Conservation (phyloP, 345 rosid genomes). For the Camelina hispida region DNA sequence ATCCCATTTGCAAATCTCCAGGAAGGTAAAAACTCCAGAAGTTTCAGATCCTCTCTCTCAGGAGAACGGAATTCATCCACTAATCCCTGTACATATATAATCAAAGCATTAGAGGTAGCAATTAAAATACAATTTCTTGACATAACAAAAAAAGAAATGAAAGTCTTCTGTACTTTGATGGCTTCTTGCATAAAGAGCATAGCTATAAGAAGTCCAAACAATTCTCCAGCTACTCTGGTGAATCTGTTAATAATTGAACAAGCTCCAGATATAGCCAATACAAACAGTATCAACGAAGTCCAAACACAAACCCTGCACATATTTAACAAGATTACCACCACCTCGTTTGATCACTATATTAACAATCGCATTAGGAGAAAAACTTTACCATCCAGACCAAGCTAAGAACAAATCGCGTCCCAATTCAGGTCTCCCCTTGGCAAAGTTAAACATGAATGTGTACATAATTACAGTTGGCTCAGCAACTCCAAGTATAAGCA, state of each 20-base stretch:
- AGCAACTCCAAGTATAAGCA: constrained; percentile 94
- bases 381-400: constrained; percentile 87
- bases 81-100: constrained; percentile 61
- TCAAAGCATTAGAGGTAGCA: constrained; percentile 24
- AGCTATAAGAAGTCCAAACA: constrained; percentile 96
- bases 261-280: constrained; percentile 84
- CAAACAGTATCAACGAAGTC: constrained; percentile 82
- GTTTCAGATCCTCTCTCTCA: constrained; percentile 57
- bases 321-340: neutral
- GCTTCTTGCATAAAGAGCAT: constrained; percentile 99
- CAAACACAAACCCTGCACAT: constrained; percentile 89
- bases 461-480: constrained; percentile 99
- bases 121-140: neutral
- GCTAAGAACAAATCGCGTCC: constrained; percentile 85
- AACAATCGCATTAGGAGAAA: neutral
- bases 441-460: constrained; percentile 94
- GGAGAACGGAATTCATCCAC: constrained; percentile 90
- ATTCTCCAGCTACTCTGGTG: constrained; percentile 91
- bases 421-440: constrained; percentile 76
- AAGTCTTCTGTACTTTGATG: constrained; percentile 61
- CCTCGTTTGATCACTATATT: neutral
- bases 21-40: constrained; percentile 60
- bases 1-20: constrained; percentile 98
- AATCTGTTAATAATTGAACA: constrained; percentile 96
- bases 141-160: too few relatives aligned